phyloP scores from a whole-genome alignment of 768 basidiomycete genomes.

The Suillus placidus region DNA sequence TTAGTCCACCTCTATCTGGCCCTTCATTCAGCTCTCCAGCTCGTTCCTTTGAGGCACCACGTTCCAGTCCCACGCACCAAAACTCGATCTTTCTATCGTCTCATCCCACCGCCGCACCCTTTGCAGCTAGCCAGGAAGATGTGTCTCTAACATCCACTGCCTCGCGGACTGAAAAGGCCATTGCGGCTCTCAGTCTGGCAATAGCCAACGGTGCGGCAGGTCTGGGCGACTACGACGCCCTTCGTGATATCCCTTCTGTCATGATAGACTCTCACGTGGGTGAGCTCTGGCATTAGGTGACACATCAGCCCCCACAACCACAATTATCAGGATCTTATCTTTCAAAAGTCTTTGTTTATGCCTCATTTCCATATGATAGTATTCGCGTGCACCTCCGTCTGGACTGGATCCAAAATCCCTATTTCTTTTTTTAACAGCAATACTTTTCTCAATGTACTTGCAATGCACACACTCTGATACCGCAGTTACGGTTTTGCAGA shows the following conservation, averaged over 20 bases:
- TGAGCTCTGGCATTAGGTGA: conserved; percentile 56
- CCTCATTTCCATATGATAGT: conserved; percentile 28
- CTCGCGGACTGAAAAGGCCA: conserved; percentile 57
- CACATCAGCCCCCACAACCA: neutral
- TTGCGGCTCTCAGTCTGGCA: conserved; percentile 60
- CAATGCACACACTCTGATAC: conserved; percentile 26
- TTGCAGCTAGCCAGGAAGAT: conserved; percentile 8
- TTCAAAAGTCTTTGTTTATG: conserved; percentile 18
- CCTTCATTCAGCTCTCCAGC: conserved; percentile 23
- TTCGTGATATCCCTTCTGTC: conserved; percentile 39
- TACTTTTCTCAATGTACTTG: conserved; percentile 29
- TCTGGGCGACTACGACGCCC: conserved; percentile 56
- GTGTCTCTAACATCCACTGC: conserved; percentile 31
- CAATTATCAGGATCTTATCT: conserved; percentile 12
- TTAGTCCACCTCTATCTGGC: conserved; percentile 20
- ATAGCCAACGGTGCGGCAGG: conserved; percentile 68
- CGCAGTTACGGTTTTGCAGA: conserved; percentile 12
- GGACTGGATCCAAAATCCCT: conserved; percentile 23
- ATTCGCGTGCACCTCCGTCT: conserved; percentile 11
- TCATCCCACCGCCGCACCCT: conserved; percentile 20
- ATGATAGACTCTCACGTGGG: conserved; percentile 52
- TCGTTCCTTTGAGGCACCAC: conserved; percentile 14
- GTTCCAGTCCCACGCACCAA: conserved; percentile 7
- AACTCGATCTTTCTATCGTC: conserved; percentile 15
- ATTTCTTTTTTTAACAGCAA: conserved; percentile 28